Evolutionary conservation across 345 rosid species (phyloP), one percentile per base, ranked within the genome.

Genomic region (Psidium guajava): DNA sequence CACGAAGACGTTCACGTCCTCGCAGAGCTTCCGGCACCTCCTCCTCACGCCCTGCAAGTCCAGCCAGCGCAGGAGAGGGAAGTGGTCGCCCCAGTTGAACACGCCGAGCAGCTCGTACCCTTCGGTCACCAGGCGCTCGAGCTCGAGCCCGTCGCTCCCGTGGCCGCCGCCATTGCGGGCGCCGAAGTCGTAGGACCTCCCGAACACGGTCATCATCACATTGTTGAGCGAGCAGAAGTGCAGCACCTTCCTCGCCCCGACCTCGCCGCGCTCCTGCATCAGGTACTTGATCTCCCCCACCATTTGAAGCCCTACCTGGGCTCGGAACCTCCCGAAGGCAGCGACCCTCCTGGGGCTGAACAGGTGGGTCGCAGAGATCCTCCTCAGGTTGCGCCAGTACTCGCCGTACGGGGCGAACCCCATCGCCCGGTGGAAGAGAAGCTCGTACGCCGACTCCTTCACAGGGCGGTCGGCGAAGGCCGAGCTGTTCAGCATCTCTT

Each of bases 81-180:
- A 94, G 89, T 95, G 99, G 61, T 96, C 99, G 73, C 96, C 90
- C 98, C 97, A 96, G 57, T 96, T 96, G 83, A 95, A 95, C 32
- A 86, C 87, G 20, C 98, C 99, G 36, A 95, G 88, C 83, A 95
- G 59, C 83, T 93, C 94, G 59, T 95, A 94, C 3, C 98, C 98
- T 89, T 96, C 98, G 74, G 88, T 90, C 50, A 96, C 98, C 75
- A 96, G 82, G 83, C 69, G 85, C 89, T 95, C 98, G 4, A 96
- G 92, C 82, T 91, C 47, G 47, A 1, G 6, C 47, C 40, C 69
- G 12, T 52, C 90, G 44, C 4, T 7, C 8, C 91, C 94, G 27
- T 86, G 90, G 47, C 81, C 87, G 47, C 81, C 87, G 27, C 85
- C 92, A 85, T 80, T 86, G 80, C 80, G 25, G 6, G 0, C 25